phyloP scores from a whole-genome alignment of 148 eudicot genomes.

The Rhododendron ferrugineum region DNA sequence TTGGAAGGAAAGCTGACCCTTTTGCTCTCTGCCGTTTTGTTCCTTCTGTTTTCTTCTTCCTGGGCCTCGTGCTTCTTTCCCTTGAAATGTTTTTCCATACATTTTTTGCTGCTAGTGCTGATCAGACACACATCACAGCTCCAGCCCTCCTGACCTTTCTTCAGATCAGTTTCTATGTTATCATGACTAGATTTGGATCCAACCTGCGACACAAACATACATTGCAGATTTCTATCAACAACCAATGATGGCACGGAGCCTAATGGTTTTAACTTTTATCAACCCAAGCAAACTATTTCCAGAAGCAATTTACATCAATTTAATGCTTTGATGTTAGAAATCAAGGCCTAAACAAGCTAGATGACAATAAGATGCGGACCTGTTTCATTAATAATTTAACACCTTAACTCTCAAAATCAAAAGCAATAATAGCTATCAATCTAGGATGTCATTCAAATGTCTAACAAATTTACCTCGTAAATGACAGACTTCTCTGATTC shows the following conservation, averaged over 20 bases:
- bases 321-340: neutral
- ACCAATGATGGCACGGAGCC: neutral
- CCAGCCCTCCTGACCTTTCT: slow-evolving; percentile 16
- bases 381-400: neutral
- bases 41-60: slow-evolving; percentile 16
- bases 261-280: neutral
- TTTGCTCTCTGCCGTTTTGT: neutral
- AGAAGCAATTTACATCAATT: neutral
- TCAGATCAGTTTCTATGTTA: neutral
- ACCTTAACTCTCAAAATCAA: neutral
- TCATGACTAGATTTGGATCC: neutral
- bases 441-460: neutral
- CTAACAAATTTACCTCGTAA: slow-evolving; percentile 14
- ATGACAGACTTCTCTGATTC: neutral
- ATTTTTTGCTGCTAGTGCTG: slow-evolving; percentile 4
- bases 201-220: slow-evolving; percentile 2
- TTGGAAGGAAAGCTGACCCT: neutral
- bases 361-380: neutral
- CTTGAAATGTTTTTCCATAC: slow-evolving; percentile 1
- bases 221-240: neutral
- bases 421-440: neutral
- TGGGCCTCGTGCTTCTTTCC: slow-evolving; percentile 12
- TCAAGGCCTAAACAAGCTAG: neutral
- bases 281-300: neutral
- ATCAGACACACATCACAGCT: slow-evolving; percentile 18